Conservation (phyloP, 495 filamentous ascomycete species). For the Talaromyces proteolyticus region DNA sequence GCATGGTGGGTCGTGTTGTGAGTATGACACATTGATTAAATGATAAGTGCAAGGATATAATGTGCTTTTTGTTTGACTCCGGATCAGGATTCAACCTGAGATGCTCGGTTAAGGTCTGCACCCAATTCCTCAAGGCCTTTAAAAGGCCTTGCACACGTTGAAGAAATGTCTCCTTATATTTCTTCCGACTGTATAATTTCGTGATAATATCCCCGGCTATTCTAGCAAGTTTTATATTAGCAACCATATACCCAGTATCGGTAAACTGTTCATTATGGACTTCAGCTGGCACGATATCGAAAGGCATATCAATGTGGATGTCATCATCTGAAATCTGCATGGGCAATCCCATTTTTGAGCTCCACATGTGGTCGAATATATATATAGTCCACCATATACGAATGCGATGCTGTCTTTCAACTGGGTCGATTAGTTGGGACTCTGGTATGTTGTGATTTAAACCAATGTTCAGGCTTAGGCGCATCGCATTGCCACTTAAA, state of each 20-base stretch:
- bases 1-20: conserved; percentile 33
- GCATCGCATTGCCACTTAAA: conserved; percentile 37
- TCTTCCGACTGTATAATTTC: conserved; percentile 35
- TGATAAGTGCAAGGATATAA: conserved; percentile 34
- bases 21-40: conserved; percentile 39
- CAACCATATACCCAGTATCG: conserved; percentile 32
- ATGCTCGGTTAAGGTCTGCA: conserved; percentile 35
- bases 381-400: conserved; percentile 44
- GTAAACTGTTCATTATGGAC: conserved; percentile 37
- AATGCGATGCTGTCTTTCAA: conserved; percentile 37
- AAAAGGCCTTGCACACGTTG: conserved; percentile 37
- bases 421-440: conserved; percentile 37
- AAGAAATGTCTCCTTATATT: conserved; percentile 37
- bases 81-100: conserved; percentile 31
- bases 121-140: conserved; percentile 39
- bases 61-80: conserved; percentile 30
- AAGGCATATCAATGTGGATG: conserved; percentile 40
- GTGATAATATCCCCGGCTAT: conserved; percentile 39
- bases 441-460: conserved; percentile 42
- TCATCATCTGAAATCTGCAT: conserved; percentile 42
- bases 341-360: conserved; percentile 39
- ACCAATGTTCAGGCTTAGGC: conserved; percentile 34
- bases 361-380: conserved; percentile 43
- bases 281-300: conserved; percentile 23
- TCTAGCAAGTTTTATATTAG: conserved; percentile 33